These are phyloP conservation scores for Aspergillus sp. DNA, from an alignment of 2,329 filamentous ascomycete genomes.

Conservation along the genomic window DNA sequence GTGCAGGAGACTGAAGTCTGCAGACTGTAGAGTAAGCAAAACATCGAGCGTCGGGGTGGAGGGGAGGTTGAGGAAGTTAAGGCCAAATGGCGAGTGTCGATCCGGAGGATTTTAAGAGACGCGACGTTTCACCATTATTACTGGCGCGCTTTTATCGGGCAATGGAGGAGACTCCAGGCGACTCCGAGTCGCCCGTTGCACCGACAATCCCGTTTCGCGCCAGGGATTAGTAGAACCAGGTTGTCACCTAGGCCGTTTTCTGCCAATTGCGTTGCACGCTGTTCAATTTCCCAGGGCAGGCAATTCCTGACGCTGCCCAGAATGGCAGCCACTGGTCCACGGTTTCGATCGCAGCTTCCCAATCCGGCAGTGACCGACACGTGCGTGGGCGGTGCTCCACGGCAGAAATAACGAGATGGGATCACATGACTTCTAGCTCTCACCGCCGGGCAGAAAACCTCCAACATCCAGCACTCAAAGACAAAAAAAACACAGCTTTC, in stretches of 20 bases:
- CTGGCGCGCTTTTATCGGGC: no score
- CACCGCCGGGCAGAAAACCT: constrained; percentile 6
- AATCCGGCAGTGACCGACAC: background rate
- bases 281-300: no score
- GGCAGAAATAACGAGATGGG: background rate
- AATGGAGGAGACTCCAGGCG: no score
- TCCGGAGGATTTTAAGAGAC: constrained; percentile 4
- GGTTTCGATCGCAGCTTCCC: background rate
- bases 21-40: background rate
- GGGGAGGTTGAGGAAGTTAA: constrained; percentile 3
- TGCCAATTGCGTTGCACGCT: background rate
- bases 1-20: background rate
- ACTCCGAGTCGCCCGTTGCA: no score
- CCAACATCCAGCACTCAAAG: background rate
- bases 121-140: constrained; percentile 9
- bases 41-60: background rate
- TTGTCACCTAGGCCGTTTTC: background rate
- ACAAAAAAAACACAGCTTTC: background rate
- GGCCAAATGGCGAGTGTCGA: constrained; percentile 16
- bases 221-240: background rate
- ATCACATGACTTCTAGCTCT: background rate
- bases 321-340: no score
- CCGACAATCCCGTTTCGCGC: no score
- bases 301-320: no score
- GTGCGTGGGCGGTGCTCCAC: background rate